Base-by-base conservation (phyloP, 495 filamentous ascomycete genomes). In the Xylaria bambusicola region DNA sequence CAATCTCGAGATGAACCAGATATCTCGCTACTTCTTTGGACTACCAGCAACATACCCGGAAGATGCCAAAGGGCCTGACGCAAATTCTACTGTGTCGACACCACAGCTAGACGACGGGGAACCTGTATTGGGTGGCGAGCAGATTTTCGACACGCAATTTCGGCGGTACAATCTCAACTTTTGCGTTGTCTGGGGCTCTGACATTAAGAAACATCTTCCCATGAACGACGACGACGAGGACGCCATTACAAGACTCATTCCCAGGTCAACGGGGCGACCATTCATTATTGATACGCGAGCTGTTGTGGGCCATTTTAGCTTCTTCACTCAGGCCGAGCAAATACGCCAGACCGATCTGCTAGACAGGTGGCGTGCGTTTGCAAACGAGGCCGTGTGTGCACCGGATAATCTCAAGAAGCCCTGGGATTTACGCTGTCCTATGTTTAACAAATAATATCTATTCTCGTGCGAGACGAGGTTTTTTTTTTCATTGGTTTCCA, bases 261-360 rank as follows among this genome's bases (percentile, higher is more conserved):
- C 71, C 0, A 51, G 59, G 20, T 54, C 67, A 26, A 63, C 67
- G 17, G 64, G 67, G 2, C 56, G 71, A 59, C 67, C 71, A 52
- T 70, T 80, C 46, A 69, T 78, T 17, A 79, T 84, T 40, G 81
- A 85, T 67, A 80, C 80, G 0, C 78, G 80, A 24, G 75, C 78
- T 12, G 64, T 85, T 21, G 81, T 74, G 2, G 75, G 75, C 26
- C 82, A 84, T 68, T 84, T 80, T 56, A 75, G 76, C 48, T 75
- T 76, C 44, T 69, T 48, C 5, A 67, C 73, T 26, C 74, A 77
- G 48, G 48, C 64, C 15, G 64, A 69, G 6, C 75, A 75, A 1
- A 66, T 84, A 42, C 74, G 75, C 29, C 60, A 71, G 42, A 82
- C 79, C 2, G 80, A 84, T 65, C 67, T 83, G 13, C 62, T 85